A percentile compares a stretch with the other conserved stretches of the same genome.
Evolutionary conservation across 495 filamentous ascomycete genomes (phyloP).

Genomic region (Articulospora tetracladia): DNA sequence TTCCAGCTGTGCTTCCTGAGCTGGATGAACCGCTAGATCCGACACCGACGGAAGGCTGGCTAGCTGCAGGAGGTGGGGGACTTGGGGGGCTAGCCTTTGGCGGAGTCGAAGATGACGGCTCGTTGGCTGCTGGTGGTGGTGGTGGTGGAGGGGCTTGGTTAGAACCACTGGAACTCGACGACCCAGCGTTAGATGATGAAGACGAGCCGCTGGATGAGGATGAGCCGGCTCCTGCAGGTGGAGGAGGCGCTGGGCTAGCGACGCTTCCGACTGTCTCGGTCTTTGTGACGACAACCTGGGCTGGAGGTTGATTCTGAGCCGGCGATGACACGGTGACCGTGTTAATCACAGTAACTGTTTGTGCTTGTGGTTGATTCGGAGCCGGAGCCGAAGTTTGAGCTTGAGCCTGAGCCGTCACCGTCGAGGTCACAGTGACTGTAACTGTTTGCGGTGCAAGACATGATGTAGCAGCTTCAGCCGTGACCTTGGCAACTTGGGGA

Average conservation of each 20-base stretch:
- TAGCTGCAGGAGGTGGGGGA: not conserved
- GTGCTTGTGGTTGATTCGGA: too few relatives aligned
- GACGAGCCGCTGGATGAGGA: conserved; percentile 1
- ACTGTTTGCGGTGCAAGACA: not conserved
- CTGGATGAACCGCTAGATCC: not conserved
- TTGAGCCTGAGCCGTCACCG: not conserved
- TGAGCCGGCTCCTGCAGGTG: not conserved
- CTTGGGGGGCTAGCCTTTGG: not conserved
- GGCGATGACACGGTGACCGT: not conserved
- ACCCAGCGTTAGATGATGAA: conserved; percentile 1
- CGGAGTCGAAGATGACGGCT: not conserved
- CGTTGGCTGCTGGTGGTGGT: not conserved
- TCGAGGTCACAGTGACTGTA: not conserved
- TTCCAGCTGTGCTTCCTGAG: not conserved
- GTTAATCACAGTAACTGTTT: not conserved
- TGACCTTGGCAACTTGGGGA: not conserved
- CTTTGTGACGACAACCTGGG: conserved; percentile 1
- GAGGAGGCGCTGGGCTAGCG: not conserved
- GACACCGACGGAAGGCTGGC: not conserved
- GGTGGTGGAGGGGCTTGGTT: not conserved
- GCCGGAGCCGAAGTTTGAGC: not conserved
- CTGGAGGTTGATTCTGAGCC: not conserved
- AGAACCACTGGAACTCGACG: not conserved
- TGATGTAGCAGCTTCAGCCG: not conserved
- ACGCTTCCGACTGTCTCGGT: not conserved